Conservation (phyloP, 2,329 filamentous ascomycete species). For the Trichoderma semiorbis region DNA sequence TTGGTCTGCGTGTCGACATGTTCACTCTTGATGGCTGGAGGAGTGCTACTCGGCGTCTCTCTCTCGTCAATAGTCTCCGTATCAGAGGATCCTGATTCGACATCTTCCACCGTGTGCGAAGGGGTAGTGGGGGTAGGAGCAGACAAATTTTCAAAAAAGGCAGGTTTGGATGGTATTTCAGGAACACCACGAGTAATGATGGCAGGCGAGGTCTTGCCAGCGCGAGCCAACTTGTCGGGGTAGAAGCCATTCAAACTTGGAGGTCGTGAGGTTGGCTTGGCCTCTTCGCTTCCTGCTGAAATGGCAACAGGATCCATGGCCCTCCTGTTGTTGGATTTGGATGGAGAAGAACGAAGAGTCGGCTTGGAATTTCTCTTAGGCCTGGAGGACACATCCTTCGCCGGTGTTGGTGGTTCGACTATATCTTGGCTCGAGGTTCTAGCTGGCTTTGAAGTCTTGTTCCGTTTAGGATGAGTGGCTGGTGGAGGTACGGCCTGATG, state of each 20-base stretch:
- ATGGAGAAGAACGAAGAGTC: conserved; percentile 22
- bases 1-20: background rate
- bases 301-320: conserved; percentile 33
- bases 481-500: background rate
- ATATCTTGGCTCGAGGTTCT: background rate
- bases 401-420: background rate
- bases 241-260: conserved; percentile 30
- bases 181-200: conserved; percentile 31
- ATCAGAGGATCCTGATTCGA: conserved; percentile 22
- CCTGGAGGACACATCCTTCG: conserved; percentile 12
- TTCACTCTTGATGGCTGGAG: conserved; percentile 26
- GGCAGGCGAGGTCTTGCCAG: conserved; percentile 29
- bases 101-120: conserved; percentile 12
- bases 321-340: conserved; percentile 31
- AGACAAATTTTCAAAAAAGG: conserved; percentile 39
- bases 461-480: background rate
- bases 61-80: conserved; percentile 21
- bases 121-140: conserved; percentile 22
- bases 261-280: conserved; percentile 30
- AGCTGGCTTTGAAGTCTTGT: background rate
- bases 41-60: conserved; percentile 18
- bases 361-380: conserved; percentile 23
- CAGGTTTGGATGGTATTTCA: conserved; percentile 35
- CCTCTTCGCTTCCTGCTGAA: conserved; percentile 28
- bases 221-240: conserved; percentile 35